phyloP scores from a whole-genome alignment of 1,284 basidiomycete genomes.

The Porphyrellus sp. region DNA sequence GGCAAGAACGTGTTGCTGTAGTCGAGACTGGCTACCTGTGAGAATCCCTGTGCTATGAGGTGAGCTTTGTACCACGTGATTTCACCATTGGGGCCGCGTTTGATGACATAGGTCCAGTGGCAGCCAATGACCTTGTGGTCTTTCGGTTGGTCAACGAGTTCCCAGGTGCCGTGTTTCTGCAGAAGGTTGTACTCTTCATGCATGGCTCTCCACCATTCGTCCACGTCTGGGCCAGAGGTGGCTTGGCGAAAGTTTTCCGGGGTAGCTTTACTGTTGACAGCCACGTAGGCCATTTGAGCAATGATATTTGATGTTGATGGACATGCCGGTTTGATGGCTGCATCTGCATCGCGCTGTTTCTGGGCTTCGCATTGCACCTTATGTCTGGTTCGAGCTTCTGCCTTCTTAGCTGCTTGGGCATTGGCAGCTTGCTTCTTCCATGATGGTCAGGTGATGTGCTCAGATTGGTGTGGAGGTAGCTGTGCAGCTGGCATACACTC shows the following conservation, averaged over 20 bases:
- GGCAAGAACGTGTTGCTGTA: not conserved
- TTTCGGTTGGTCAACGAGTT: constrained; percentile 21
- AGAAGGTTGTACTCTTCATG: constrained; percentile 29
- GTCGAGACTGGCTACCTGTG: not conserved
- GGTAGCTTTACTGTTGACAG: not conserved
- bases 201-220: constrained; percentile 33
- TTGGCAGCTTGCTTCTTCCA: not conserved
- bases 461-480: not conserved
- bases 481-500: too few relatives aligned
- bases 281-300: not conserved
- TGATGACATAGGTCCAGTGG: constrained; percentile 39
- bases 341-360: not conserved
- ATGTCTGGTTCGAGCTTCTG: not conserved
- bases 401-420: not conserved
- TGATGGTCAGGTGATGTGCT: not conserved
- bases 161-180: constrained; percentile 26
- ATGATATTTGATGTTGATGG: not conserved
- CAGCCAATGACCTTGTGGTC: constrained; percentile 27
- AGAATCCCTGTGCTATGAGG: constrained; percentile 31
- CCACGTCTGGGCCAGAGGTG: not conserved
- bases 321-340: not conserved
- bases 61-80: constrained; percentile 12
- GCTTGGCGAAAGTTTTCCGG: constrained; percentile 1
- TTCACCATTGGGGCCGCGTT: constrained; percentile 34
- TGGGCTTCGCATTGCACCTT: not conserved